Conservation (phyloP, 192 early-diverging fungal genomes). For the Coemansia sp. region DNA sequence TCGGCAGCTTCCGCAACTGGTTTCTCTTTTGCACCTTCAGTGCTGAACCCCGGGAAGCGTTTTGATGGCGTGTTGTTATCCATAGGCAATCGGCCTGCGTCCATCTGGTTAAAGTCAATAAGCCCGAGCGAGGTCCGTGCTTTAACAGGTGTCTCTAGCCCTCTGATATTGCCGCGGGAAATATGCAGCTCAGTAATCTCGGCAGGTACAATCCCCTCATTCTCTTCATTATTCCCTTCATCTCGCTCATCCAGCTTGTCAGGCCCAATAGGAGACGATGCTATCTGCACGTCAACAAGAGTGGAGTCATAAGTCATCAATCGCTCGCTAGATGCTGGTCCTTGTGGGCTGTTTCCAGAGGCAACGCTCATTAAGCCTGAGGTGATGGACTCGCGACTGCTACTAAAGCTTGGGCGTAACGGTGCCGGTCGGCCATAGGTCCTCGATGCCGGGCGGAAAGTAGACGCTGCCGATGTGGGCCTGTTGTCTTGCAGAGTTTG, state of each 20-base stretch:
- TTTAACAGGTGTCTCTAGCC: slow-evolving; percentile 26
- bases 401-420: slow-evolving; percentile 31
- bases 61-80: slow-evolving; percentile 21
- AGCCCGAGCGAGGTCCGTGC: slow-evolving; percentile 49
- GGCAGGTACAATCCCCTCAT: slow-evolving; percentile 14
- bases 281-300: background rate
- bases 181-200: background rate
- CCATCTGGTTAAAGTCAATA: slow-evolving; percentile 52
- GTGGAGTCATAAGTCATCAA: slow-evolving; percentile 1
- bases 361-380: slow-evolving; percentile 37
- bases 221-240: slow-evolving; percentile 4
- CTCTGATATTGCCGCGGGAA: slow-evolving; percentile 18
- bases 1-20: background rate
- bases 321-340: slow-evolving; percentile 9
- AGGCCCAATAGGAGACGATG: background rate
- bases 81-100: slow-evolving; percentile 32
- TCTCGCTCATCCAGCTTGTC: slow-evolving; percentile 20
- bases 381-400: slow-evolving; percentile 13
- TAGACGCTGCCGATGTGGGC: slow-evolving; percentile 22
- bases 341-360: slow-evolving; percentile 25
- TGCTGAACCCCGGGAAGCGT: background rate
- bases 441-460: slow-evolving; percentile 15
- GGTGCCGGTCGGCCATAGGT: slow-evolving; percentile 11
- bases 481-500: slow-evolving; percentile 7
- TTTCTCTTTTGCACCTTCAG: background rate